Base-by-base conservation (phyloP, 345 rosid genomes). In the Eucalyptus sp. region DNA sequence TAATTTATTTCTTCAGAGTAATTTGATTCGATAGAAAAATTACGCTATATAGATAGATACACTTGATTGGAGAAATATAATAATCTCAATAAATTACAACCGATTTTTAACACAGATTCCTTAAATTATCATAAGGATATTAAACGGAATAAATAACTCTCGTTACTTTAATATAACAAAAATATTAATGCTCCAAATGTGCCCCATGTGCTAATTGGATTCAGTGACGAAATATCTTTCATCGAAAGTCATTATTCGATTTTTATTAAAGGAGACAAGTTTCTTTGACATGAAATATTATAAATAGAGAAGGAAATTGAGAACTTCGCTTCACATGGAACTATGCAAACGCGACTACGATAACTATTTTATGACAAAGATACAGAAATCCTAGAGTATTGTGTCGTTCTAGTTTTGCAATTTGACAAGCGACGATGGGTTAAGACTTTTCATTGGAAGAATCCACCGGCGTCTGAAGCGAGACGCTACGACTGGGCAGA, bases 161-260 rank as follows among this genome's bases (percentile, higher is more conserved):
- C 3, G 4, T 27, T 62, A 62, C 33, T 62, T 62, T 27, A 62
- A 27, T 62, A 27, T 27, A 62, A 62, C 68, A 62, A 62, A 60
- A 27, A 62, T 62, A 62, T 6, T 6, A 29, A 62, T 29, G 68
- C 31, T 12, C 62, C 27, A 56, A 56, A 56, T 56, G 29, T 56
- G 29, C 12, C 29, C 12, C 10, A 10, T 10, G 62, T 22, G 29
- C 29, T 4, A 56, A 56, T 56, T 56, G 62, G 12, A 56, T 24
- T 56, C 0, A 4, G 13, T 25, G 62, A 24, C 6, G 1, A 24
- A 56, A 56, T 10, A 56, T 56, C 62, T 56, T 56, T 56, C 62
- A 24, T 56, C 3, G 6, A 56, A 56, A 56, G 13, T 0, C 62
- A 25, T 24, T 25, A 56, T 2, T 56, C 3, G 1, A 24, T 24